Evolutionary conservation across 176 grass and related monocot genomes (phyloP).

Genomic region (Bothriochloa decipiens): DNA sequence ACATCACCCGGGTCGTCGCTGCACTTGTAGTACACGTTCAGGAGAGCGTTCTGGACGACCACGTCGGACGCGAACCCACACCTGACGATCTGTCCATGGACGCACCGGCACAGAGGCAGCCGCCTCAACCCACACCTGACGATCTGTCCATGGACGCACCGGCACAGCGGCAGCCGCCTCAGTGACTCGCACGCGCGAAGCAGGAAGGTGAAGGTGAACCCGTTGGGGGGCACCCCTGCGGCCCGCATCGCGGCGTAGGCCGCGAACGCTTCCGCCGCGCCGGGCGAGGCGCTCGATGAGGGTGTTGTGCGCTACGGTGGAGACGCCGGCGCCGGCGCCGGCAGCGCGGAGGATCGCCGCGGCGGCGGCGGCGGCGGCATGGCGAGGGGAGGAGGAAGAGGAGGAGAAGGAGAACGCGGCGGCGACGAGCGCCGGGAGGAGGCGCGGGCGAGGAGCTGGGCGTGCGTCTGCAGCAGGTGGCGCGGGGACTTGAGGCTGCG

Average conservation of each 20-base stretch:
- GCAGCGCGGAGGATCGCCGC: slow-evolving; percentile 33
- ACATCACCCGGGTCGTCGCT: neutral
- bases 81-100: slow-evolving; percentile 41
- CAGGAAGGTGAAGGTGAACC: slow-evolving; percentile 65
- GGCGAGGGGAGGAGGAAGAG: slow-evolving; percentile 12
- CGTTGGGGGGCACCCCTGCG: slow-evolving; percentile 33
- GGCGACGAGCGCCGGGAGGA: slow-evolving; percentile 50
- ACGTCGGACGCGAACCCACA: slow-evolving; percentile 32
- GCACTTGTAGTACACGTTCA: slow-evolving; percentile 47
- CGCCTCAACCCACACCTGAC: slow-evolving; percentile 31
- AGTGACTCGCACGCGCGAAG: slow-evolving; percentile 44
- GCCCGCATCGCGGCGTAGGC: slow-evolving; percentile 45
- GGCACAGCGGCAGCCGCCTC: slow-evolving; percentile 27
- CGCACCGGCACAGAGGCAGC: slow-evolving; percentile 30
- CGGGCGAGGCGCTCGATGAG: slow-evolving; percentile 50
- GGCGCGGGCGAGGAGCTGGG: slow-evolving; percentile 40
- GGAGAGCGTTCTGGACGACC: slow-evolving; percentile 56
- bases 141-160: slow-evolving; percentile 41
- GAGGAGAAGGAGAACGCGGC: slow-evolving; percentile 25
- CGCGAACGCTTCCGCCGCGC: slow-evolving; percentile 24
- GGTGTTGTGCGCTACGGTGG: slow-evolving; percentile 49
- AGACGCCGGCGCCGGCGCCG: slow-evolving; percentile 25
- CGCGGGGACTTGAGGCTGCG: neutral
- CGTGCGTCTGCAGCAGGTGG: slow-evolving; percentile 44
- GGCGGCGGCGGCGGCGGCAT: slow-evolving; percentile 3